Conservation (phyloP, 1,139 yeast species). For the Spathaspora jeffriesii region DNA sequence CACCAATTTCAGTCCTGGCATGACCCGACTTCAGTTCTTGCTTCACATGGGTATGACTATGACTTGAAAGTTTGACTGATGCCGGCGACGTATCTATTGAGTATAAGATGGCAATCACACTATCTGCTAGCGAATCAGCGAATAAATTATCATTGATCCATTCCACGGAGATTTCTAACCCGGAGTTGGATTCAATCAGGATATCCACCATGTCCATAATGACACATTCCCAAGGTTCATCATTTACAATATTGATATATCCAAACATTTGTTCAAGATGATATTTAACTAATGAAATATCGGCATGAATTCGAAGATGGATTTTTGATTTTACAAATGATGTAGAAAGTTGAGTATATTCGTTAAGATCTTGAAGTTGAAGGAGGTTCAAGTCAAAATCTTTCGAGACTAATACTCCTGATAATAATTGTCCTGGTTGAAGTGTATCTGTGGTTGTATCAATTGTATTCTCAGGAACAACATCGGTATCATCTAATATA, state of each 20-base stretch:
- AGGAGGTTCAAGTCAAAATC: slow-evolving; percentile 86
- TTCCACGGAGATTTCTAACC: slow-evolving; percentile 63
- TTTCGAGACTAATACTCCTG: slow-evolving; percentile 91
- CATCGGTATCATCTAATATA: slow-evolving; percentile 15
- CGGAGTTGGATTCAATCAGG: slow-evolving; percentile 46
- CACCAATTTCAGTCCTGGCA: slow-evolving; percentile 40
- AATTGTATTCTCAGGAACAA: no score
- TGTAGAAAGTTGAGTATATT: slow-evolving; percentile 84
- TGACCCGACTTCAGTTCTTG: slow-evolving; percentile 6
- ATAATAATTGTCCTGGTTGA: slow-evolving; percentile 48
- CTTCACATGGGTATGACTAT: slow-evolving; percentile 48
- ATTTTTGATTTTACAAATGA: slow-evolving; percentile 85
- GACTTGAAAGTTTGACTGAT: slow-evolving; percentile 73
- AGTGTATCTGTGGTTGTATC: slow-evolving; percentile 14
- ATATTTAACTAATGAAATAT: slow-evolving; percentile 78
- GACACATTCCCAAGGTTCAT: slow-evolving; percentile 55
- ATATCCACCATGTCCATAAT: slow-evolving; percentile 48
- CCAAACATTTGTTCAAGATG: slow-evolving; percentile 98
- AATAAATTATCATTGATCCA: slow-evolving; percentile 86
- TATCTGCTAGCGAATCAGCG: slow-evolving; percentile 94
- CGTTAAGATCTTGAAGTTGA: slow-evolving; percentile 84
- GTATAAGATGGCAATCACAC: slow-evolving; percentile 84
- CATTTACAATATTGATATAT: slow-evolving; percentile 63
- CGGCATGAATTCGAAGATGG: slow-evolving; percentile 75
- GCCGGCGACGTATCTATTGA: slow-evolving; percentile 96